phyloP scores from a whole-genome alignment of 345 rosid species.

The Populus pruinosa region DNA sequence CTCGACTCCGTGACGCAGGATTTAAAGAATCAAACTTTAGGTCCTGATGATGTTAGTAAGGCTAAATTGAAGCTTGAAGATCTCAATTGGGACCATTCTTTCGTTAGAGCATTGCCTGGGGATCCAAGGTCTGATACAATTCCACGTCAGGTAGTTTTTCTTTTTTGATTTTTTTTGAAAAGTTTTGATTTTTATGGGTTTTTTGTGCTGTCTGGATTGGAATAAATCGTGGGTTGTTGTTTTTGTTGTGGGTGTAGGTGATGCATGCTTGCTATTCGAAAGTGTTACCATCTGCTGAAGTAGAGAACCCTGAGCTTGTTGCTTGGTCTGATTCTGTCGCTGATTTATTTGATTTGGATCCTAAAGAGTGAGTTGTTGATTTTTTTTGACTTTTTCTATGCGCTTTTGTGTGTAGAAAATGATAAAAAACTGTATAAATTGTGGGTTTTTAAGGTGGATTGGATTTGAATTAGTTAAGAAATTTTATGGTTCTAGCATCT shows the following conservation, averaged over 20 bases:
- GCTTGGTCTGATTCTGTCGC: constrained; percentile 93
- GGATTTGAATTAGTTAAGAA: no score
- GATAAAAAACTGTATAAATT: no score
- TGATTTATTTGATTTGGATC: constrained; percentile 72
- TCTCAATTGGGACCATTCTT: constrained; percentile 88
- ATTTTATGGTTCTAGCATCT: not conserved
- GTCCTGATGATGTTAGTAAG: constrained; percentile 20
- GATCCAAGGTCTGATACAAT: constrained; percentile 60
- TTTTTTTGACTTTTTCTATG: not conserved
- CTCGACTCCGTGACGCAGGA: constrained; percentile 66
- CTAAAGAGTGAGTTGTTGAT: constrained; percentile 67
- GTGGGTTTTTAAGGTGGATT: no score
- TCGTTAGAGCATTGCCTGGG: constrained; percentile 79
- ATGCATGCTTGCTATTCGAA: constrained; percentile 82
- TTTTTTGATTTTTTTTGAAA: not conserved
- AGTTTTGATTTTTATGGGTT: not conserved
- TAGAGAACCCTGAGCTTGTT: constrained; percentile 87
- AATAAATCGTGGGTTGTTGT: not conserved
- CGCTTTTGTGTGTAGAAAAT: no score
- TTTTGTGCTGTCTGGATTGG: not conserved
- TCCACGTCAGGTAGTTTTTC: constrained; percentile 71
- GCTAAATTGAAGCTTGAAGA: constrained; percentile 54
- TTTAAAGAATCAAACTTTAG: constrained; percentile 64
- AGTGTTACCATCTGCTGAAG: constrained; percentile 81
- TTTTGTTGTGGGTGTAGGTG: constrained; percentile 43